These are phyloP conservation scores for Venustampulla echinocandica DNA, from an alignment of 495 filamentous ascomycete species.

Conservation along the genomic window DNA sequence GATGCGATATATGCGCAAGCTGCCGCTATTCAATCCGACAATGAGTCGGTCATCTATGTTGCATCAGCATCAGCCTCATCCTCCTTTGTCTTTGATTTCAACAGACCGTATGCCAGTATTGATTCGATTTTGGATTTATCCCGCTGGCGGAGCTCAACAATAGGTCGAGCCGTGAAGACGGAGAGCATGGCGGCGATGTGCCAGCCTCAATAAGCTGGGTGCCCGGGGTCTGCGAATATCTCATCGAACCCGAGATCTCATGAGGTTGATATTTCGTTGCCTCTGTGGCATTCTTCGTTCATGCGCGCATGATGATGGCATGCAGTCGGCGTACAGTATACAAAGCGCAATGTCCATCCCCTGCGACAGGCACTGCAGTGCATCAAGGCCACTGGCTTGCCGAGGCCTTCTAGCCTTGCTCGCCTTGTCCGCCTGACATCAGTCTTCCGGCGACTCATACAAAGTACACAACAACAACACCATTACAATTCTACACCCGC, in stretches of 20 bases:
- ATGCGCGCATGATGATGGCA: constrained; percentile 6
- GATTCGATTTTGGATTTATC: constrained; percentile 96
- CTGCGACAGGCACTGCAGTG: no score
- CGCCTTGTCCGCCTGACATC: no score
- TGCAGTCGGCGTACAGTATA: background rate
- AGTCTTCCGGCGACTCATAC: no score
- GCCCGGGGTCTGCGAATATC: background rate
- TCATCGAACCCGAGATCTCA: constrained; percentile 14
- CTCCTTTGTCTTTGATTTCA: background rate
- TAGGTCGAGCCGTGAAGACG: constrained; percentile 90
- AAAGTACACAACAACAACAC: no score
- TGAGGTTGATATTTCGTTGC: background rate
- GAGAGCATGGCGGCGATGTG: constrained; percentile 67
- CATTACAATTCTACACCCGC: no score
- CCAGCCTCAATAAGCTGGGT: constrained; percentile 10
- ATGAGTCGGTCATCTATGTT: constrained; percentile 71
- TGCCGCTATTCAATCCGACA: constrained; percentile 83
- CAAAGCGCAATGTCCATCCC: no score
- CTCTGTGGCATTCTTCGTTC: background rate
- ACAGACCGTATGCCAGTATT: constrained; percentile 75
- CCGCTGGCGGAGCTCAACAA: constrained; percentile 89
- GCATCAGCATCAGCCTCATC: constrained; percentile 7
- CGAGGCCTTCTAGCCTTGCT: no score
- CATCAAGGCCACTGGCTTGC: no score
- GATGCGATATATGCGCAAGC: constrained; percentile 81